A percentile compares a stretch with the other conserved stretches of the same genome.
phyloP scores from a whole-genome alignment of 768 basidiomycete genomes.

The Suillus ampliporus region DNA sequence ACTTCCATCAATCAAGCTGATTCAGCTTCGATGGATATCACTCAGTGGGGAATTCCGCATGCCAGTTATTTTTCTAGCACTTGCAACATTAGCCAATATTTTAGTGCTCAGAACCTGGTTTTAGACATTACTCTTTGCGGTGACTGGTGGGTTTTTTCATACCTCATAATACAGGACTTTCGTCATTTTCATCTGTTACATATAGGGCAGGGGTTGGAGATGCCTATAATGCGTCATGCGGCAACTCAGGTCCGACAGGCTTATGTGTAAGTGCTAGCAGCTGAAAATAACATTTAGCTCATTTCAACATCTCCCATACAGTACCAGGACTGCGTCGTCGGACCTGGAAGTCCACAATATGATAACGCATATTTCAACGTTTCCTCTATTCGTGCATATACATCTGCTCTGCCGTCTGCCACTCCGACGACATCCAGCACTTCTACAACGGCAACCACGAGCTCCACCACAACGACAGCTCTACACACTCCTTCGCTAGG shows the following conservation, averaged over 20 bases:
- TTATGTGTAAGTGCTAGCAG: conserved; percentile 42
- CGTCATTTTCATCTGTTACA: conserved; percentile 4
- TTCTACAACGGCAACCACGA: neutral
- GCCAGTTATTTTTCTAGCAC: conserved; percentile 45
- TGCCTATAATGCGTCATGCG: conserved; percentile 50
- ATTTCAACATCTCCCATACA: conserved; percentile 20
- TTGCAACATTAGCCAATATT: conserved; percentile 52
- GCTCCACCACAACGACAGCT: neutral
- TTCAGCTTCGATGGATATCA: conserved; percentile 41
- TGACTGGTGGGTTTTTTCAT: conserved; percentile 42
- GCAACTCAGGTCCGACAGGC: conserved; percentile 42
- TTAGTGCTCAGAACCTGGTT: conserved; percentile 55
- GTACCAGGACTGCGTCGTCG: conserved; percentile 62
- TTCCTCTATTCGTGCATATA: conserved; percentile 66
- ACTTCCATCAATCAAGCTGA: conserved; percentile 37
- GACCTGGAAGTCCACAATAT: conserved; percentile 58
- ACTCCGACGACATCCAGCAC: conserved; percentile 9
- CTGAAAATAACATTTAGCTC: neutral
- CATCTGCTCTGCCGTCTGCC: conserved; percentile 26
- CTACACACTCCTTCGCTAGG: neutral
- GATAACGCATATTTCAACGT: conserved; percentile 72
- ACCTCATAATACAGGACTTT: neutral
- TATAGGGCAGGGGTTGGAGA: conserved; percentile 55
- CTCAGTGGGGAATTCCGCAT: conserved; percentile 52
- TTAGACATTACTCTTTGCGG: conserved; percentile 63